These are phyloP conservation scores for Neurospora pannonica DNA, from an alignment of 495 filamentous ascomycete genomes.

Conservation along the genomic window DNA sequence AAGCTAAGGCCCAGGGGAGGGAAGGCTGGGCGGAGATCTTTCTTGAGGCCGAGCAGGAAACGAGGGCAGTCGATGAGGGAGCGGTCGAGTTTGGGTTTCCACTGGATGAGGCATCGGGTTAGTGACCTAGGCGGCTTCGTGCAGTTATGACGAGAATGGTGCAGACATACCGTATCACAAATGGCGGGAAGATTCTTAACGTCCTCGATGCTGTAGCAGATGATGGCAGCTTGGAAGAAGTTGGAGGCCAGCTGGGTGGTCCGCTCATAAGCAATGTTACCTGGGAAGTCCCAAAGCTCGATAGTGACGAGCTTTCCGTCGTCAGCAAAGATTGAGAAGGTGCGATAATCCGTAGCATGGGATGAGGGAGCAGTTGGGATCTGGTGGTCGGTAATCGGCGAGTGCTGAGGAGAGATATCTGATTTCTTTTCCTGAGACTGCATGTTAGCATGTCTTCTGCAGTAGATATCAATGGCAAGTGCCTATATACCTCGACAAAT, in stretches of 20 bases:
- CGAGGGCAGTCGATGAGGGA: conserved; percentile 13
- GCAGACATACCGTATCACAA: conserved; percentile 5
- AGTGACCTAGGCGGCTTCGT: neutral
- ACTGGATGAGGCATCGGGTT: conserved; percentile 7
- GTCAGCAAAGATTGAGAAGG: conserved; percentile 5
- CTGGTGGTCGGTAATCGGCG: neutral
- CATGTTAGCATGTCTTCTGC: neutral
- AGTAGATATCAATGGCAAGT: neutral
- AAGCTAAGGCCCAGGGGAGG: conserved; percentile 8
- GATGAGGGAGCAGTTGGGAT: conserved; percentile 5
- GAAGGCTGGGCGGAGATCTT: conserved; percentile 7
- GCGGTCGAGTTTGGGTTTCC: conserved; percentile 16
- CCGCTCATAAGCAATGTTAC: neutral
- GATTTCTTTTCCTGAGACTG: neutral
- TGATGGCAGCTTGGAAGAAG: conserved; percentile 21
- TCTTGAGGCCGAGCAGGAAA: conserved; percentile 21
- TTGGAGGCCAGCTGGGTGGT: conserved; percentile 3
- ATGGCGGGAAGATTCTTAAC: conserved; percentile 4
- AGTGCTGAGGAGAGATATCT: neutral
- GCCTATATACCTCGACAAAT: neutral
- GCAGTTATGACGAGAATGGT: too few relatives aligned
- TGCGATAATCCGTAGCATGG: conserved; percentile 7
- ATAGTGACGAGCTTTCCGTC: conserved; percentile 5
- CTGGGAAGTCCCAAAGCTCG: conserved; percentile 26
- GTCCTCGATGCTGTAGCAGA: conserved; percentile 21